Evolutionary conservation across 129 eudicot species (phyloP).

Genomic region (Heracleum sosnowskyi): DNA sequence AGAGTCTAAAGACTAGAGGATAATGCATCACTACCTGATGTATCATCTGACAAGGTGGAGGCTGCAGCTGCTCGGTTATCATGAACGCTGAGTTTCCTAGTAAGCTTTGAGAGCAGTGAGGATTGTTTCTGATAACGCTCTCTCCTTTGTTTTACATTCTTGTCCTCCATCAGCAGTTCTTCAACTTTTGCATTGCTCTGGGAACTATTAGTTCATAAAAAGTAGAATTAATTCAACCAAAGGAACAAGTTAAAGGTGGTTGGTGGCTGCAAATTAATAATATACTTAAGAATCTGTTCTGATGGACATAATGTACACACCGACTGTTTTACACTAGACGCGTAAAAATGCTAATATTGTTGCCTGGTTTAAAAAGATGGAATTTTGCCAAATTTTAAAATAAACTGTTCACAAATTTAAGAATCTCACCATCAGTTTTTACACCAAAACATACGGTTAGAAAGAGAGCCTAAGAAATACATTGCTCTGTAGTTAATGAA

Average conservation of each 20-base stretch:
- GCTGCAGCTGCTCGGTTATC: conserved; percentile 93
- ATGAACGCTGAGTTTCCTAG: conserved; percentile 77
- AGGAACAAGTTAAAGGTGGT: neutral
- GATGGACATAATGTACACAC: neutral
- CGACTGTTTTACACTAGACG: neutral
- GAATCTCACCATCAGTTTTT: neutral
- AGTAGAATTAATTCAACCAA: neutral
- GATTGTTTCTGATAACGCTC: conserved; percentile 86
- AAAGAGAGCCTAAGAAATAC: neutral
- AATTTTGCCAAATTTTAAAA: neutral
- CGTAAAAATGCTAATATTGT: neutral
- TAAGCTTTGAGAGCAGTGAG: conserved; percentile 86
- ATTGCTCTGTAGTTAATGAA: neutral
- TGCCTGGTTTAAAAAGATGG: neutral
- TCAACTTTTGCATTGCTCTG: conserved; percentile 86
- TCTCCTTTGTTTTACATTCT: conserved; percentile 71
- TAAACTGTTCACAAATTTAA: neutral
- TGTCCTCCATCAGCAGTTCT: conserved; percentile 93
- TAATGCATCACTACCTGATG: neutral
- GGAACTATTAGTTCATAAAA: conserved; percentile 32
- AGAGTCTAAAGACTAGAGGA: neutral
- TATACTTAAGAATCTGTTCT: neutral
- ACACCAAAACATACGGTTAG: neutral
- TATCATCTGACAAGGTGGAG: conserved; percentile 34
- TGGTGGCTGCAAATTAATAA: neutral